phyloP scores from a whole-genome alignment of 768 basidiomycete species.

The Tylopilus intermedius region DNA sequence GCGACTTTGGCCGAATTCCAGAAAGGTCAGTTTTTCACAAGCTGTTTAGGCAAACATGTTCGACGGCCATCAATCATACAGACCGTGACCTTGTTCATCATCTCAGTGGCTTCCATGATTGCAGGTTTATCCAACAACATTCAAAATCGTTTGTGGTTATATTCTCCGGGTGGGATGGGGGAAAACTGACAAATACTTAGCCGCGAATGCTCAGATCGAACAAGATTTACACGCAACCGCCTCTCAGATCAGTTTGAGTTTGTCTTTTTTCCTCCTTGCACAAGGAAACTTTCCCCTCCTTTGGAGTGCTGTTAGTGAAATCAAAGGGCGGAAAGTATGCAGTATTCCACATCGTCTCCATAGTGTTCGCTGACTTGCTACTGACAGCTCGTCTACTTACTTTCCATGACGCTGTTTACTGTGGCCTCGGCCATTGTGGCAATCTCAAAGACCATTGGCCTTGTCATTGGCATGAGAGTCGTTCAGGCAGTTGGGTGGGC shows the following conservation, averaged over 20 bases:
- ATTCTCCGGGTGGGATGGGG: neutral
- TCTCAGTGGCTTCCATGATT: constrained; percentile 29
- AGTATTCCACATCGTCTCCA: neutral
- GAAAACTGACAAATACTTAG: constrained; percentile 32
- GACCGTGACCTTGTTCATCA: constrained; percentile 18
- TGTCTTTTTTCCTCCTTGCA: constrained; percentile 69
- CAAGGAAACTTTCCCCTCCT: constrained; percentile 54
- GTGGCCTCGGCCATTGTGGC: constrained; percentile 57
- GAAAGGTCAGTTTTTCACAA: constrained; percentile 43
- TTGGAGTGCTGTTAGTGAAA: constrained; percentile 36
- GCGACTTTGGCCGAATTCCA: constrained; percentile 49
- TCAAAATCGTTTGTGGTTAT: constrained; percentile 25
- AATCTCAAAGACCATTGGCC: constrained; percentile 47
- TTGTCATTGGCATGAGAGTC: constrained; percentile 63
- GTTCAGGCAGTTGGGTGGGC: constrained; percentile 61
- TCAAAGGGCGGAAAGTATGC: constrained; percentile 66
- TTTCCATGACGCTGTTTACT: constrained; percentile 49
- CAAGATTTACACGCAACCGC: constrained; percentile 55
- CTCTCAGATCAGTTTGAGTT: constrained; percentile 58
- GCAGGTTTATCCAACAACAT: constrained; percentile 25
- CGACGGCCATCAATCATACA: neutral
- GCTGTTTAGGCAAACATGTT: neutral
- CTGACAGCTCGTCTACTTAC: constrained; percentile 48
- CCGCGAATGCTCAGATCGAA: constrained; percentile 64
- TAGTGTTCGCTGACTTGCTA: neutral